Evolutionary conservation across 176 grass and related monocot species (phyloP), one percentile per base, ranked within the genome.

Genomic region (Secale cereale): DNA sequence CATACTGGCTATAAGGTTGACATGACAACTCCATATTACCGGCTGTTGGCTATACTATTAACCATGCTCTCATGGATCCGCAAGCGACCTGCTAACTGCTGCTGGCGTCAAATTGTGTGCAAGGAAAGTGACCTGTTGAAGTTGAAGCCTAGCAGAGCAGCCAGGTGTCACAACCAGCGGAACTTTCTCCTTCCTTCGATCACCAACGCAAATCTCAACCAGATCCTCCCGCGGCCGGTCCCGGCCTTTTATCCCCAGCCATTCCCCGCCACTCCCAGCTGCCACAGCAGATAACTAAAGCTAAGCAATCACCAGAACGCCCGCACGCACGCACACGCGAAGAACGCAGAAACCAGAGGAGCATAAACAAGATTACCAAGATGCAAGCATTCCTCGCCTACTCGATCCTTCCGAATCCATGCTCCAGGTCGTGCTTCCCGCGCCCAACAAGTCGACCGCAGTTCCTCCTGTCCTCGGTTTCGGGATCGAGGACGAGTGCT

Each of bases 321-420:
- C 0, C 46, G 59, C 62, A 56, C 70, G 17, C 59, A 40, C 33
- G 8, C 76, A 60, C n/a, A 73, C n/a, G 37, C n/a, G 37, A 73
- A 14, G n/a, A 45, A 45, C 70, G 45, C n/a, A 36, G 9, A 31
- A 29, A 76, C 27, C 45, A 76, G 73, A 52, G 40, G 70, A 52
- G 4, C 71, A 17, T 50, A 19, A 15, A 40, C 4, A 79, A 17
- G 28, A 52, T 28, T n/a, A 6, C 28, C 0, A 65, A 43, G 37
- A 92, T 92, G 92, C 87, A 80, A 52, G 62, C 84, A 60, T 50
- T 89, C 56, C 56, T 79, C 80, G 87, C 89, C 8, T 83, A 89
- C 0, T 89, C 87, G 70, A 68, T 63, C 70, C 50, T 70, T 15
- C 16, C 78, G 82, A 89, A 75, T 8, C 56, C 89, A 8, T 89